Percentiles rank a stretch among this genome's conserved stretches.
Conservation (phyloP, 306 rosid species). For the Canavalia gladiata region DNA sequence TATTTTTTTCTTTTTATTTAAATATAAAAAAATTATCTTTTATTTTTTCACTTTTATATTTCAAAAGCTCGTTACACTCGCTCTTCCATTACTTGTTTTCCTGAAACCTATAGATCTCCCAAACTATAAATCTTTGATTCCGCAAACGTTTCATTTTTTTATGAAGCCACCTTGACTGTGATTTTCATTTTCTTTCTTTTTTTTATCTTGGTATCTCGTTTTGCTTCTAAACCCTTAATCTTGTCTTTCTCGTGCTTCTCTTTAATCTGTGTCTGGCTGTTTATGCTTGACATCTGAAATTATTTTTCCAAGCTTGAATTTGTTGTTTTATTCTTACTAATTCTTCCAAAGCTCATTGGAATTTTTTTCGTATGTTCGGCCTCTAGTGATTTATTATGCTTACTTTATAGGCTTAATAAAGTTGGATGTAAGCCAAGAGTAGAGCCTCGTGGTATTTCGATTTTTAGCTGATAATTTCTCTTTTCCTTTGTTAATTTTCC, state of each 20-base stretch:
- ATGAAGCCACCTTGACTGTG: slow-evolving; percentile 66
- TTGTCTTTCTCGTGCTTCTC: neutral
- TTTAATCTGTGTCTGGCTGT: slow-evolving; percentile 11
- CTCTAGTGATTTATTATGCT: neutral
- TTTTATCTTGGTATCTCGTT: slow-evolving; percentile 57
- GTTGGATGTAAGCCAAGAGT: neutral
- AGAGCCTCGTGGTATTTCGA: neutral
- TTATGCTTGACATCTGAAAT: slow-evolving; percentile 43
- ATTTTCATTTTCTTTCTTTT: slow-evolving; percentile 43
- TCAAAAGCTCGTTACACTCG: slow-evolving; percentile 43
- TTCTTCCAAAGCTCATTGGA: slow-evolving; percentile 19
- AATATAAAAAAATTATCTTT: too few relatives aligned
- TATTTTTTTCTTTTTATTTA: too few relatives aligned
- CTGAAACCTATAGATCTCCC: slow-evolving; percentile 52
- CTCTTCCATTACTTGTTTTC: neutral
- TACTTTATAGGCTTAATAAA: neutral
- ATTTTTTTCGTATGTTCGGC: slow-evolving; percentile 19
- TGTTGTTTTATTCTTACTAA: slow-evolving; percentile 29
- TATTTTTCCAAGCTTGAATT: slow-evolving; percentile 34
- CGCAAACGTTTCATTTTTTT: slow-evolving; percentile 42
- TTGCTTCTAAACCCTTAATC: slow-evolving; percentile 59
- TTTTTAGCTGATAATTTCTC: neutral
- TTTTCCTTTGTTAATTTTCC: slow-evolving; percentile 26
- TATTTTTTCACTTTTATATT: too few relatives aligned
- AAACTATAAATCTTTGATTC: slow-evolving; percentile 52